Base-by-base conservation (phyloP, 1,284 basidiomycete genomes). In the Coriolopsis trogii region DNA sequence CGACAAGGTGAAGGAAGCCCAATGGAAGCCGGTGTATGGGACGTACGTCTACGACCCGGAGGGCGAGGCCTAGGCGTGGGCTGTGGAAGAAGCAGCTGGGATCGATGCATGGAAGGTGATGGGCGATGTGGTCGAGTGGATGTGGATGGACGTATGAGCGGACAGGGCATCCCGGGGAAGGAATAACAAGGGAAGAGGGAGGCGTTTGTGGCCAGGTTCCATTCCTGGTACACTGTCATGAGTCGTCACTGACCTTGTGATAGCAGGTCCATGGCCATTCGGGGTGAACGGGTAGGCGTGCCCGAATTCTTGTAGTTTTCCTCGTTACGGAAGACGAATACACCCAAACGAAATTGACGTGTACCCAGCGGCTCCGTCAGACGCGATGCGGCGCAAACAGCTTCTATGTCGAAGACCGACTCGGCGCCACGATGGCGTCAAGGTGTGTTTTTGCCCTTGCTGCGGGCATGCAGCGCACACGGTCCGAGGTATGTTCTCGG, bases 21-120 rank as follows among this genome's bases (percentile, higher is more conserved):
- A 81, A 49, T 86, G 87, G 79, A 71, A 76, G 54, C 82, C 89
- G 7, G 68, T 80, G 7, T 91, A 92, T 69, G 72, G 69, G 12
- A 76, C 79, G 43, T 90, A 85, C 64, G 71, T 79, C 46, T 88
- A 83, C 66, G 85, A 88, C 66, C 68, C 76, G 54, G 64, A 82
- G 8, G 87, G 86, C 6, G 70, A 73, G 60, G 28, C 43, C 12
- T 61, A 52, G 45, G 28, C 16, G 42, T 18, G 15, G 23, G 46
- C 31, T 37, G 46, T 15, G 29, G 45, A 10, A 21, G 16, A 29
- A 8, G 40, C 46, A 41, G 29, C 39, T 10, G 36, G 10, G 28
- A 18, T 9, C n/a, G 28, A 21, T n/a, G 30, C 7, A 28, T 15
- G 16, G 23, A 28, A 29, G 16, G 30, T 21, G 21, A n/a, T 12